Evolutionary conservation across 345 rosid species (phyloP).

Genomic region (Eucalyptus regnans): DNA sequence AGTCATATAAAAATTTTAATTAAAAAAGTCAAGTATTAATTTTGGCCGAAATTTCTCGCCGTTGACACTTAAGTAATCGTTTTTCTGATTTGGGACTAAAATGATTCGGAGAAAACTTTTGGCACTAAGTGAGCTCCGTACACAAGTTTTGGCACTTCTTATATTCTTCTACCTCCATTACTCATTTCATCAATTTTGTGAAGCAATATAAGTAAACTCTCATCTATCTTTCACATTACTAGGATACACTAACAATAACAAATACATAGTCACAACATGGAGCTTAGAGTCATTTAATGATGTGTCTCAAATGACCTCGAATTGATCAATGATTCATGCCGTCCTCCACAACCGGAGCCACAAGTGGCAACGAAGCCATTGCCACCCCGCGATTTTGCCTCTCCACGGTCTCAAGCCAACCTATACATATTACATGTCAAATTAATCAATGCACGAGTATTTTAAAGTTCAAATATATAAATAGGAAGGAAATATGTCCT

Average conservation of each 20-base stretch:
- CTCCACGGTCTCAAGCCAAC: slow-evolving; percentile 23
- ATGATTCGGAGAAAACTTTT: too few species aligned
- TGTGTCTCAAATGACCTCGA: not conserved
- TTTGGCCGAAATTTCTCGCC: not conserved
- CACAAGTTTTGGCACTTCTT: not conserved
- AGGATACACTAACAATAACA: not conserved
- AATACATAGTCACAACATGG: not conserved
- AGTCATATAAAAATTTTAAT: not conserved
- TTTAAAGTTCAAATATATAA: not conserved
- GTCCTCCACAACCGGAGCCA: not conserved
- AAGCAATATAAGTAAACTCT: too few species aligned
- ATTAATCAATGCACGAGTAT: not conserved
- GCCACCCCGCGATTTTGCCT: slow-evolving; percentile 11
- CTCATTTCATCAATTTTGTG: too few species aligned
- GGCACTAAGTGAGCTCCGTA: too few species aligned
- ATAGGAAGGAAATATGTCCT: too few species aligned
- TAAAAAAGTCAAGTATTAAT: too few species aligned
- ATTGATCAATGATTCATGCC: slow-evolving; percentile 6
- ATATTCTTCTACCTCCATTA: too few species aligned
- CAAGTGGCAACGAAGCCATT: not conserved
- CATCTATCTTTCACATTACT: too few species aligned
- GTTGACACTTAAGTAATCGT: not conserved
- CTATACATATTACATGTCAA: not conserved
- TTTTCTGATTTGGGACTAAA: too few species aligned
- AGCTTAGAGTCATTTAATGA: not conserved